Percentiles rank a stretch among this genome's conserved stretches.
These are phyloP conservation scores for Avena sativa DNA, from an alignment of 176 grass and related monocot genomes.

Conservation along the genomic window DNA sequence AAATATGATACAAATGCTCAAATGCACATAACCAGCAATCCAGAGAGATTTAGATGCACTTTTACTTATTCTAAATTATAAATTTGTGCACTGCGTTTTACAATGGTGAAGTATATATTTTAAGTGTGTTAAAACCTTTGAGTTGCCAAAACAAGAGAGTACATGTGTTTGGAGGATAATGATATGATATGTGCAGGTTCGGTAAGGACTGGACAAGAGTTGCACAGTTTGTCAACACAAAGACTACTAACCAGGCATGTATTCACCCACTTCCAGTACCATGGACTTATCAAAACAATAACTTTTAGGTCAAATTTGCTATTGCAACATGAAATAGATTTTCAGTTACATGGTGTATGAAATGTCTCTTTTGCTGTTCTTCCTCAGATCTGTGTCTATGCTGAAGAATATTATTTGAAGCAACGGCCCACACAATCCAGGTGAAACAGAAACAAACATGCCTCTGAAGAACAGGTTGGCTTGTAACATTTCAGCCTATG, in stretches of 20 bases:
- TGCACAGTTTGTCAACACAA: constrained; percentile 34
- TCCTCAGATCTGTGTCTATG: constrained; percentile 35
- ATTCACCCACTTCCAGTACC: neutral
- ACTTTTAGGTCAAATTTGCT: neutral
- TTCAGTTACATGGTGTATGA: neutral
- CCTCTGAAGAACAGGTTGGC: neutral
- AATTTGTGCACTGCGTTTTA: neutral
- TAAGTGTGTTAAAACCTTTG: neutral
- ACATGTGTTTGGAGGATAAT: neutral
- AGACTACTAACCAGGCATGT: constrained; percentile 36
- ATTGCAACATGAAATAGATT: neutral
- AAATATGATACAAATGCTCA: neutral
- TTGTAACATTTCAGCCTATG: neutral
- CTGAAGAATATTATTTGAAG: constrained; percentile 23
- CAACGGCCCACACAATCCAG: neutral
- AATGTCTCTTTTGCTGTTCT: neutral
- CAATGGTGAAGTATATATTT: neutral
- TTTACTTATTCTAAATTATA: neutral
- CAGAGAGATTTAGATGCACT: neutral
- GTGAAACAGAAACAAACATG: neutral
- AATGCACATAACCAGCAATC: neutral
- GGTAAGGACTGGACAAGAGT: constrained; percentile 38
- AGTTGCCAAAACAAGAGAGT: neutral
- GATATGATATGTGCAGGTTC: constrained; percentile 36
- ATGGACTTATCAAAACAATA: neutral